Evolutionary conservation across 768 basidiomycete genomes (phyloP).

Genomic region (Boletus fagicola): DNA sequence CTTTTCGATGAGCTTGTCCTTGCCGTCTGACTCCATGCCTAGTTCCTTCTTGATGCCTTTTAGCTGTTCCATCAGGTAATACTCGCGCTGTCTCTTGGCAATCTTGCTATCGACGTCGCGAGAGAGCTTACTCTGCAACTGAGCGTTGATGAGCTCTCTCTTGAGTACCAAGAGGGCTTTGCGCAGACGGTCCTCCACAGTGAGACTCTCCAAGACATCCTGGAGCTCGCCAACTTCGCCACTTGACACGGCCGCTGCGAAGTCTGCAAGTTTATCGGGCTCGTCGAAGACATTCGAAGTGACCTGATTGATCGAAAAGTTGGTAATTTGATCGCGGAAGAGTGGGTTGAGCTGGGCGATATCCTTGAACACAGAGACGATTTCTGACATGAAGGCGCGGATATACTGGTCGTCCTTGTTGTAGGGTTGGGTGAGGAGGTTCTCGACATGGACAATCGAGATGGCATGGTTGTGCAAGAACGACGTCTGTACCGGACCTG

Average conservation of each 20-base stretch:
- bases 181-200: constrained; percentile 84
- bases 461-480: constrained; percentile 81
- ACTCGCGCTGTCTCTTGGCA: constrained; percentile 90
- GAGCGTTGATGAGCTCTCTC: constrained; percentile 97
- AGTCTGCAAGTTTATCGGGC: constrained; percentile 95
- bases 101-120: constrained; percentile 94
- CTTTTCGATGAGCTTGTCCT: constrained; percentile 91
- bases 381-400: constrained; percentile 94
- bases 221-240: constrained; percentile 93
- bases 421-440: constrained; percentile 77
- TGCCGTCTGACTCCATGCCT: constrained; percentile 93
- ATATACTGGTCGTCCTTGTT: constrained; percentile 94
- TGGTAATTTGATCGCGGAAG: constrained; percentile 97
- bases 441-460: constrained; percentile 87
- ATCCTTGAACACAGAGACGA: constrained; percentile 97
- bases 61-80: constrained; percentile 95
- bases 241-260: constrained; percentile 91
- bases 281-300: constrained; percentile 95
- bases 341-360: constrained; percentile 96
- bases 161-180: constrained; percentile 91
- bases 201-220: constrained; percentile 84
- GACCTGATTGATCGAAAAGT: constrained; percentile 91
- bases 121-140: constrained; percentile 88
- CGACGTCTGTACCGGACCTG: constrained; percentile 73
- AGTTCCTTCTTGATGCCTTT: constrained; percentile 96